Evolutionary conservation across 2,329 filamentous ascomycete genomes (phyloP).

Genomic region (Colletotrichum camelliae): DNA sequence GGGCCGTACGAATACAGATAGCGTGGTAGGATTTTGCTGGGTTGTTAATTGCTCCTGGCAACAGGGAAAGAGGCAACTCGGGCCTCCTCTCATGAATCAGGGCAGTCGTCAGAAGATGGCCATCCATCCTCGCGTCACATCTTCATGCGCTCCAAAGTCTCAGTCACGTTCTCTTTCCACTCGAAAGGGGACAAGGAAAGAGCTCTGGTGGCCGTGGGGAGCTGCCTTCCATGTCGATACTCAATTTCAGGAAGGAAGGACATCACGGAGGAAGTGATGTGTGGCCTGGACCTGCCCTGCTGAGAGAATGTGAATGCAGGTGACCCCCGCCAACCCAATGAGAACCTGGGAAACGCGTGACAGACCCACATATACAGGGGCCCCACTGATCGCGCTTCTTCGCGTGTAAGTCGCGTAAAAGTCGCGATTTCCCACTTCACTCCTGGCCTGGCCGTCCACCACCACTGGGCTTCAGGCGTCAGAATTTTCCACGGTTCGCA

Average conservation of each 20-base stretch:
- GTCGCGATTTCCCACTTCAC: conserved; percentile 9
- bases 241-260: background rate
- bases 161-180: background rate
- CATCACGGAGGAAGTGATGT: background rate
- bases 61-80: background rate
- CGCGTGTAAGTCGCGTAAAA: background rate
- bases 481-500: background rate
- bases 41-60: background rate
- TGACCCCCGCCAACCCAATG: background rate
- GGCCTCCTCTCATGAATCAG: background rate
- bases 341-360: background rate
- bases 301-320: background rate
- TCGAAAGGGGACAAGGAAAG: background rate
- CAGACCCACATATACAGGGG: background rate
- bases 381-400: background rate
- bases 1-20: background rate
- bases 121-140: conserved; percentile 1
- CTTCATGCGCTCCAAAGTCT: background rate
- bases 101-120: background rate
- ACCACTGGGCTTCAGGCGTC: background rate
- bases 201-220: background rate
- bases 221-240: background rate
- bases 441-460: background rate
- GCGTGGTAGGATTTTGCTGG: background rate
- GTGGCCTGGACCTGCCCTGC: background rate